Evolutionary conservation across 345 rosid species (phyloP).

Genomic region (Acer negundo): DNA sequence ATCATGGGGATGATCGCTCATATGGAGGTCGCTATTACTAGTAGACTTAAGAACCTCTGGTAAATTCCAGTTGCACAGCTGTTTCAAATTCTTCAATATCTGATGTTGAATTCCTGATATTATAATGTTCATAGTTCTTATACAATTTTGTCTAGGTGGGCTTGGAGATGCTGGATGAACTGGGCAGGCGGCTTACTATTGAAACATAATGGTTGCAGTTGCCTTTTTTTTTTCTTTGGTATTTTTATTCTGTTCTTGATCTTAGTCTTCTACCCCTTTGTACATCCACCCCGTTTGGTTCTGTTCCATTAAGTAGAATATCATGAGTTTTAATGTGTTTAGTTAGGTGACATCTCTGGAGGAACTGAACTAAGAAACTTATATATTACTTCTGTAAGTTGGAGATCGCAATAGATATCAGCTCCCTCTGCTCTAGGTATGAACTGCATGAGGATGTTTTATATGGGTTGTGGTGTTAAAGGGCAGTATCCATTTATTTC

Average conservation of each 20-base stretch:
- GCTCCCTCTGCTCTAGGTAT: slow-evolving; percentile 28
- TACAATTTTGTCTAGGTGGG: slow-evolving; percentile 38
- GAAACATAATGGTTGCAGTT: slow-evolving; percentile 22
- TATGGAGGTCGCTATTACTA: slow-evolving; percentile 52
- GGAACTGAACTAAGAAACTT: slow-evolving; percentile 31
- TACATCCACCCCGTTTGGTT: not conserved
- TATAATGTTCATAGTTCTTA: slow-evolving; percentile 12
- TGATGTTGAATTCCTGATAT: slow-evolving; percentile 8
- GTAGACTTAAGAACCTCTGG: slow-evolving; percentile 30
- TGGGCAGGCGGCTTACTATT: slow-evolving; percentile 36
- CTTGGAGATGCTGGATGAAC: slow-evolving; percentile 35
- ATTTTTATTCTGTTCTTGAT: slow-evolving; percentile 16
- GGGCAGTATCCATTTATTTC: slow-evolving; percentile 10
- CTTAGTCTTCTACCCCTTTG: not conserved
- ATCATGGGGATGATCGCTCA: slow-evolving; percentile 40
- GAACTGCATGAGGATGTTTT: slow-evolving; percentile 29
- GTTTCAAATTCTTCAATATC: not conserved
- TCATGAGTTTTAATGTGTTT: slow-evolving; percentile 20
- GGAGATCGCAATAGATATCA: slow-evolving; percentile 30
- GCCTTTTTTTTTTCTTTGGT: slow-evolving; percentile 7
- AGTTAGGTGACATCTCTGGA: slow-evolving; percentile 31
- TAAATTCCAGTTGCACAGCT: slow-evolving; percentile 23
- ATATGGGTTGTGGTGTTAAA: slow-evolving; percentile 20
- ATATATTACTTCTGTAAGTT: slow-evolving; percentile 9
- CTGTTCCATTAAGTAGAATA: slow-evolving; percentile 2